Percentiles rank a stretch among this genome's conserved stretches.
These are phyloP conservation scores for Elsinoe fawcettii DNA, from an alignment of 2,329 filamentous ascomycete species.

Conservation along the genomic window DNA sequence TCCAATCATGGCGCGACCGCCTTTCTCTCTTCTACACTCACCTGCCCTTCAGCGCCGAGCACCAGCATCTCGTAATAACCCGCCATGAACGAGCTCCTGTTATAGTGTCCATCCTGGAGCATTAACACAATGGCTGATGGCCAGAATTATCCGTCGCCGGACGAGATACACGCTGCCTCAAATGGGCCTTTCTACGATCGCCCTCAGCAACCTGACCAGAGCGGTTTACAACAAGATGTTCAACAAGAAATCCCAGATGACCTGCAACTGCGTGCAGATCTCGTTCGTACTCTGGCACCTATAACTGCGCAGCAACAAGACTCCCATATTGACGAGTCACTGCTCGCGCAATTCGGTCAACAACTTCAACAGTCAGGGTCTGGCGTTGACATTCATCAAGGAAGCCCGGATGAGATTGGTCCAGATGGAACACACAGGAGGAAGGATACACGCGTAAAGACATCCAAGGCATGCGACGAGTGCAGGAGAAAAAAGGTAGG, in stretches of 20 bases:
- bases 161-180: slow-evolving; percentile 9
- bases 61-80: neutral
- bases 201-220: slow-evolving; percentile 8
- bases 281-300: slow-evolving; percentile 17
- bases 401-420: slow-evolving; percentile 14
- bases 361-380: neutral
- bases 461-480: slow-evolving; percentile 21
- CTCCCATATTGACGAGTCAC: slow-evolving; percentile 14
- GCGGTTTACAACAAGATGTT: neutral
- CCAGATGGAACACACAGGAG: slow-evolving; percentile 13
- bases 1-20: neutral
- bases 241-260: slow-evolving; percentile 14
- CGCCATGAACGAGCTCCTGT: neutral
- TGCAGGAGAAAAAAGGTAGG: slow-evolving; percentile 21
- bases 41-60: neutral
- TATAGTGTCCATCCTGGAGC: neutral
- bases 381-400: slow-evolving; percentile 8
- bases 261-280: slow-evolving; percentile 16
- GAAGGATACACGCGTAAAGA: slow-evolving; percentile 18
- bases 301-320: slow-evolving; percentile 7
- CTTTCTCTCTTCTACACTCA: neutral
- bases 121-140: slow-evolving; percentile 8
- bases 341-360: neutral
- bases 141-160: slow-evolving; percentile 18
- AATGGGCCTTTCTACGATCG: slow-evolving; percentile 18